Conservation (phyloP, 2,329 filamentous ascomycete species). For the Penicillium sp. region DNA sequence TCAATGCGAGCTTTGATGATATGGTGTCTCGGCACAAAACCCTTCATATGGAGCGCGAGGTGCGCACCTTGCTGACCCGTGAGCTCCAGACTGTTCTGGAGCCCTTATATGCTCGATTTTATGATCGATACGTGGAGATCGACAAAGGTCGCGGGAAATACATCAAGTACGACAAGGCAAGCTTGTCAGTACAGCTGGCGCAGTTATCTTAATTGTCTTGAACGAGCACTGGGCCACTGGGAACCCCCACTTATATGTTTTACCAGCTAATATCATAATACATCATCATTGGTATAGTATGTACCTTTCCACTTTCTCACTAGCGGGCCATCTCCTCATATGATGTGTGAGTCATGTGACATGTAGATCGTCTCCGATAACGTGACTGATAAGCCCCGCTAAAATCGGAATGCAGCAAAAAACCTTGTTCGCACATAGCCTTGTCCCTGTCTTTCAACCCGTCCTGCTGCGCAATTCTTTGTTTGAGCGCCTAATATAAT, state of each 20-base stretch:
- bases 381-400: constrained; percentile 43
- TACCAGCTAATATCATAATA: constrained; percentile 11
- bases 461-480: constrained; percentile 25
- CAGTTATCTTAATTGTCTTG: constrained; percentile 18
- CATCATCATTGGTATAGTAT: not conserved
- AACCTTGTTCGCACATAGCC: constrained; percentile 30
- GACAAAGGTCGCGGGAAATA: constrained; percentile 98
- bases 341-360: not conserved
- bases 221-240: not conserved
- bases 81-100: constrained; percentile 91
- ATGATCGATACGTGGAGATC: constrained; percentile 94
- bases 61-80: constrained; percentile 72
- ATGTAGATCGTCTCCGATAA: constrained; percentile 28
- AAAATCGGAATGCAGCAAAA: constrained; percentile 27
- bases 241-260: not conserved
- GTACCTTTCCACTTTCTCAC: not conserved
- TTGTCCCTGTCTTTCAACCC: constrained; percentile 11
- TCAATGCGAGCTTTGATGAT: constrained; percentile 89
- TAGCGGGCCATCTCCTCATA: not conserved
- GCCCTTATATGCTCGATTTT: constrained; percentile 91
- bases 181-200: constrained; percentile 64
- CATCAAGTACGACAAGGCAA: constrained; percentile 90
- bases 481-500: constrained; percentile 18
- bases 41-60: constrained; percentile 87
- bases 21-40: constrained; percentile 78